Base-by-base conservation (phyloP, 495 filamentous ascomycete species). In the Aspergillus baeticus region DNA sequence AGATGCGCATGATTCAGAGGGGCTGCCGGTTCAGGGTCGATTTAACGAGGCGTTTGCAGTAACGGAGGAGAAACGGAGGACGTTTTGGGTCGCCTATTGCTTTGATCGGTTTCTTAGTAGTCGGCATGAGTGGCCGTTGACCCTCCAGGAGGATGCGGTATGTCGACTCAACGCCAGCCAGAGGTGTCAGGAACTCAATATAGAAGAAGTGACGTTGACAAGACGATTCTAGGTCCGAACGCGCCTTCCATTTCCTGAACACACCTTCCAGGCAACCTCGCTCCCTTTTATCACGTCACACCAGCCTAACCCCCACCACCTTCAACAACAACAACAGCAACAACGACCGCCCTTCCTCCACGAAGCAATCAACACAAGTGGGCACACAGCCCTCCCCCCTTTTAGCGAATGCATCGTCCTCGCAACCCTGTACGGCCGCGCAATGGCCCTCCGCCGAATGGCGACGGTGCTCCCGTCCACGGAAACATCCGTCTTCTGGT, bases 51-150 rank as follows among this genome's bases (percentile, higher is more conserved):
- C 3, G 1, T 51, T 51, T 15, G 17, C 17, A 0, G 10, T 3
- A 5, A 11, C 21, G 1, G 48, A 51, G 48, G 48, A 51, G 34
- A 37, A 6, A n/a, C 38, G 48, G 13, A 10, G 48, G 5, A 51
- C 48, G 13, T 38, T 51, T 23, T 51, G 48, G 48, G 15, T 51
- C 0, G 48, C 48, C 1, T 51, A 51, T 23, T 51, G 48, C 34
- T 23, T 51, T 10, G 48, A 51, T 39, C 48, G 48, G 13, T 22
- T 51, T 10, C 20, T 51, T 14, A 26, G 20, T 4, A 37, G 17
- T 3, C 34, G 48, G 33, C 17, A 38, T 7, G 33, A 51, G 17
- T 38, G 48, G 48, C 33, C 34, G 34, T 8, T 51, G 18, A 51
- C 48, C 0, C 23, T 51, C 1, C 33, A 51, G 13, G 48, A 51